Base-by-base conservation (phyloP, 1,139 yeast species). In the Zygosaccharomyces sapae region DNA sequence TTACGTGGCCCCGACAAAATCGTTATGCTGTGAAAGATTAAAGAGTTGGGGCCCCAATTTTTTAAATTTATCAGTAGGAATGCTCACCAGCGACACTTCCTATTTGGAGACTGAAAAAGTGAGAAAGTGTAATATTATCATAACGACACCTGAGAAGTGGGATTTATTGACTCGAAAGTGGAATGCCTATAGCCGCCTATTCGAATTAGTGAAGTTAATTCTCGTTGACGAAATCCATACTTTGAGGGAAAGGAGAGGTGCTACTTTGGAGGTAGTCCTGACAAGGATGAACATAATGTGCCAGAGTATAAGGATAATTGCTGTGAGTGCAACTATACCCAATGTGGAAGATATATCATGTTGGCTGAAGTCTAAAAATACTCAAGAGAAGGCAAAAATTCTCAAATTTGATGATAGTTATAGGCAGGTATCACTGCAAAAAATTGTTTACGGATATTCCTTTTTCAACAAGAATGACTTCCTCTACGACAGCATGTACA, bases 71-170 rank as follows among this genome's bases (percentile, higher is more conserved):
- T 58, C 67, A 3, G 76, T 77, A 5, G 80, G 78, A 0, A 59
- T 74, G 33, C 58, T 79, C 36, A 77, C 82, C 0, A 71, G 80
- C 44, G 82, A 77, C 53, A 74, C 80, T 0, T 57, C 71, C 2
- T 60, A 61, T 8, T 47, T 60, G 8, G 79, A 76, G 45, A 58
- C 73, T 2, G 75, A 72, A 4, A 66, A 62, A 19, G 74, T 74
- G 0, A 70, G 69, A 50, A 68, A 60, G 24, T 69, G 77, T 3
- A 72, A 74, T 42, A 67, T 79, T 3, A 73, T 79, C 7, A 70
- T 79, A 7, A 71, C 80, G 1, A 79, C 82, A 0, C 81, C 83
- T 1, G 83, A 79, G 58, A 78, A 77, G 60, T 77, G 81, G 80
- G 83, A 78, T 53, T 61, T 72, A 41, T 60, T 77, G 45, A 75